These are phyloP conservation scores for Corymbia citriodora DNA, from an alignment of 441 rosid species.

Conservation along the genomic window DNA sequence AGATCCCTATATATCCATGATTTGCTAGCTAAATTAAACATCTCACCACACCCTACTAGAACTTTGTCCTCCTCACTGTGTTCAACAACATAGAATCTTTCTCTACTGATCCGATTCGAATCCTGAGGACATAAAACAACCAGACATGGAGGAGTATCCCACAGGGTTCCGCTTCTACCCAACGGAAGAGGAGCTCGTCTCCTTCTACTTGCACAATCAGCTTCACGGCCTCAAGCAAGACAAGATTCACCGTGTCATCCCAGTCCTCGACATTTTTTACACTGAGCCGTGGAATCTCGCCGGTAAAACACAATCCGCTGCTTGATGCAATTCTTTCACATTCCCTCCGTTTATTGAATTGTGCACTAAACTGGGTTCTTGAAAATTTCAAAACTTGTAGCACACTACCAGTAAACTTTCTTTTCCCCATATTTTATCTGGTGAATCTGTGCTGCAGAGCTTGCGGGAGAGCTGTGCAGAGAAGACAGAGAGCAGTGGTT, in stretches of 20 bases:
- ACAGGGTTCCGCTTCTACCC: neutral
- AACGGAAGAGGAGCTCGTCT: neutral
- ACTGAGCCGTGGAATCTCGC: neutral
- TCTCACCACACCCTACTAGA: neutral
- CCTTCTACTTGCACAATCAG: neutral
- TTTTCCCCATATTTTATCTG: neutral
- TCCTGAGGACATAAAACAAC: neutral
- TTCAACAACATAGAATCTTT: neutral
- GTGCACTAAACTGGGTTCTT: neutral
- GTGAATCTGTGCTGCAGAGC: neutral
- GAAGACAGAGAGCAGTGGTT: neutral
- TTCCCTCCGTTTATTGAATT: neutral
- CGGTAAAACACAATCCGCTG: neutral
- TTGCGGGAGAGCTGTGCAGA: neutral
- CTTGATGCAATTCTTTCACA: neutral
- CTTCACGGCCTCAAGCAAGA: neutral
- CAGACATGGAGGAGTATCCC: neutral
- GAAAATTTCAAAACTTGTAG: neutral
- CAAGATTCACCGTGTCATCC: neutral
- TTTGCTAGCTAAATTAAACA: neutral
- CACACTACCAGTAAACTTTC: neutral
- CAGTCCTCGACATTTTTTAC: neutral
- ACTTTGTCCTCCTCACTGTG: neutral
- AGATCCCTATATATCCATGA: neutral
- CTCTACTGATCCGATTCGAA: neutral